Evolutionary conservation across 208 protist genomes (phyloP).

Genomic region (Trypanosomatidae sp.): DNA sequence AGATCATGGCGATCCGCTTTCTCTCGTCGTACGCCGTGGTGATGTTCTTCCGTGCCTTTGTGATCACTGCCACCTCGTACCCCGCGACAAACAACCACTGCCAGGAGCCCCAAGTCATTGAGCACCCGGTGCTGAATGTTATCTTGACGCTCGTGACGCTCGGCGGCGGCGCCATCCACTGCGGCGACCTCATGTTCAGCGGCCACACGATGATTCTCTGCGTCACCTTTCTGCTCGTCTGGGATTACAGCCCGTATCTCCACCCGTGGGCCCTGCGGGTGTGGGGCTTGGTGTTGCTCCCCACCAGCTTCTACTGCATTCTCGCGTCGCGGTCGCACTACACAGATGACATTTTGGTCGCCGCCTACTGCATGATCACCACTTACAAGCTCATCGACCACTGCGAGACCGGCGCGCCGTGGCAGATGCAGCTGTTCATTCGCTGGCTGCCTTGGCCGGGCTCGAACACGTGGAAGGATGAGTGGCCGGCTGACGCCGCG

Average conservation of each 20-base stretch:
- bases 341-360: constrained; percentile 84
- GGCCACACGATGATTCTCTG: constrained; percentile 87
- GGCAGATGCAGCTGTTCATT: constrained; percentile 77
- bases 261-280: constrained; percentile 50
- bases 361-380: constrained; percentile 48
- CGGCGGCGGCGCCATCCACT: constrained; percentile 79
- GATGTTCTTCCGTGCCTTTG: constrained; percentile 67
- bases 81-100: constrained; percentile 84
- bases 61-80: constrained; percentile 78
- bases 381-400: constrained; percentile 69
- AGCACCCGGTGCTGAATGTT: constrained; percentile 69
- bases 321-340: constrained; percentile 87
- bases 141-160: constrained; percentile 81
- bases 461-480: constrained; percentile 15
- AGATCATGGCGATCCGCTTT: constrained; percentile 75
- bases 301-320: constrained; percentile 67
- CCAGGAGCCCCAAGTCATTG: constrained; percentile 62
- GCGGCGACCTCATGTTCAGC: constrained; percentile 90
- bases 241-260: constrained; percentile 71
- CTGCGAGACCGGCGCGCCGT: constrained; percentile 54
- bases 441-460: constrained; percentile 72
- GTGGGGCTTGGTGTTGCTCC: constrained; percentile 33
- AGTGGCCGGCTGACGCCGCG: constrained; percentile 8
- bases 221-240: constrained; percentile 44
- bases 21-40: constrained; percentile 58